Evolutionary conservation across 306 rosid species (phyloP).

Genomic region (Rosa rugosa): DNA sequence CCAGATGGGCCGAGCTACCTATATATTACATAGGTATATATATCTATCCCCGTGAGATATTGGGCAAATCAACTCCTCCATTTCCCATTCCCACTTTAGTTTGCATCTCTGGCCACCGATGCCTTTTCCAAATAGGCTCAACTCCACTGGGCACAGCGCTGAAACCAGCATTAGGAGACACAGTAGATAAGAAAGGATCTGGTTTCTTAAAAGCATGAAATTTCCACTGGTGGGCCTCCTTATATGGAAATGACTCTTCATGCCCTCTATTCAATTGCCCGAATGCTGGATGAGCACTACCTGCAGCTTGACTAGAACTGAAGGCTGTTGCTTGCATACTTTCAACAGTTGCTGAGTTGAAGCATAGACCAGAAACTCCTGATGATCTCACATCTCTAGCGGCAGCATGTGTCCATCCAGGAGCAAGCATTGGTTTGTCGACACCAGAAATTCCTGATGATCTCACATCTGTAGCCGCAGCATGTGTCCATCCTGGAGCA

Average conservation of each 20-base stretch:
- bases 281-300: slow-evolving; percentile 32
- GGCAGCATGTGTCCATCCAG: background rate
- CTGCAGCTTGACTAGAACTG: slow-evolving; percentile 41
- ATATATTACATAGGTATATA: too few species aligned
- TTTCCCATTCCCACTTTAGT: slow-evolving; percentile 27
- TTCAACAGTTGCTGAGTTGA: slow-evolving; percentile 28
- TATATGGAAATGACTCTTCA: slow-evolving; percentile 30
- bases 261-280: slow-evolving; percentile 42
- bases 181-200: slow-evolving; percentile 35
- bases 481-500: too few species aligned
- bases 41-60: too few species aligned
- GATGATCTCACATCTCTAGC: background rate
- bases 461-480: slow-evolving; percentile 19
- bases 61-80: slow-evolving; percentile 27
- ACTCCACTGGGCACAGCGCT: slow-evolving; percentile 38
- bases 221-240: slow-evolving; percentile 28
- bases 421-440: slow-evolving; percentile 11
- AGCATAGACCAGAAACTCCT: slow-evolving; percentile 5
- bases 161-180: slow-evolving; percentile 28
- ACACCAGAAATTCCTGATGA: slow-evolving; percentile 20
- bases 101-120: slow-evolving; percentile 26
- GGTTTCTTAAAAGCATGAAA: slow-evolving; percentile 30
- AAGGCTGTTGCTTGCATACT: slow-evolving; percentile 29
- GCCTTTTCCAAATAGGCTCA: slow-evolving; percentile 35
- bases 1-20: too few species aligned